Evolutionary conservation across 345 rosid species (phyloP).

Genomic region (Pugionium dolabratum): DNA sequence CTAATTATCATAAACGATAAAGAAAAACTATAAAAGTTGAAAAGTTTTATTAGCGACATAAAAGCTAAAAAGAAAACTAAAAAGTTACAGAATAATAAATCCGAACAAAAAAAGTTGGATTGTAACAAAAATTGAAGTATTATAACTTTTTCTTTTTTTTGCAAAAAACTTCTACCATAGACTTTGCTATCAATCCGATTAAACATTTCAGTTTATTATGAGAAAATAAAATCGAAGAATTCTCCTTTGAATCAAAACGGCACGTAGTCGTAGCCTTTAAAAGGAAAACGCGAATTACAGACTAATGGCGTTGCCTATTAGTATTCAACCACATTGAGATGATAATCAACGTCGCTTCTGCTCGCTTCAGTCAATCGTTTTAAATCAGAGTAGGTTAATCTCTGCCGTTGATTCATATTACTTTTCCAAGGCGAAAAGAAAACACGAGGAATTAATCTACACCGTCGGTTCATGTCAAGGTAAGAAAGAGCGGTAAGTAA

Average conservation of each 20-base stretch:
- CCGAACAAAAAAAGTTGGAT: no score
- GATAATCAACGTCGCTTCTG: neutral
- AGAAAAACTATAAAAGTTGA: no score
- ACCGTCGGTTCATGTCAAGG: conserved; percentile 45
- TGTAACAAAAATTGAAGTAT: no score
- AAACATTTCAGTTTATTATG: neutral
- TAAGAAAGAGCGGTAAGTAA: conserved; percentile 30
- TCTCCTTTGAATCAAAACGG: neutral
- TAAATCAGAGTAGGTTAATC: neutral
- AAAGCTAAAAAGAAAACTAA: no score
- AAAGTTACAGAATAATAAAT: no score
- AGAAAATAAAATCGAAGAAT: no score
- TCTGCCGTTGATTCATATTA: conserved; percentile 17
- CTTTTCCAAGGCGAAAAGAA: conserved; percentile 2
- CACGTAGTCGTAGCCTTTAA: neutral
- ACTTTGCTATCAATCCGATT: neutral
- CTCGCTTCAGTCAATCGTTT: conserved; percentile 7
- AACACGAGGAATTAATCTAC: conserved; percentile 23
- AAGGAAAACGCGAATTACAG: conserved; percentile 12
- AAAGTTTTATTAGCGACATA: no score
- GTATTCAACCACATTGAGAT: neutral
- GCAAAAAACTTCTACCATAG: neutral
- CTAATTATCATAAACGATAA: no score
- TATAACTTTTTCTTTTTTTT: no score
- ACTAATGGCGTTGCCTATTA: neutral